A percentile compares a stretch with the other conserved stretches of the same genome.
These are phyloP conservation scores for Plectranthus barbatus DNA, from an alignment of 257 asterid genomes.

Conservation along the genomic window DNA sequence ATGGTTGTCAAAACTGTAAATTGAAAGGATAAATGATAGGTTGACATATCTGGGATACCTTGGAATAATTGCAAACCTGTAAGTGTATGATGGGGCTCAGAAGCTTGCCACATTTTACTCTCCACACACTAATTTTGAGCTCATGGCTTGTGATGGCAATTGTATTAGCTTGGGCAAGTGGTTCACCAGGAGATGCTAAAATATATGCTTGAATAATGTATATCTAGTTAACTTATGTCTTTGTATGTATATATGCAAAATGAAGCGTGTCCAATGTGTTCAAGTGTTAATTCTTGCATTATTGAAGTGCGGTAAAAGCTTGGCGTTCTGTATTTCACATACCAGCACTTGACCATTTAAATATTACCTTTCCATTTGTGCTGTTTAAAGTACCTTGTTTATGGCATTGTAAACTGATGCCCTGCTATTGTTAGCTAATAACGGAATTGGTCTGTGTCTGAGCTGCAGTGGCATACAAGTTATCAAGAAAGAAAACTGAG, in stretches of 20 bases:
- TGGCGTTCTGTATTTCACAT: not conserved
- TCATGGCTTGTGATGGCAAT: not conserved
- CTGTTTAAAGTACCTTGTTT: not conserved
- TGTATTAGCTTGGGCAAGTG: not conserved
- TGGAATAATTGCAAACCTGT: not conserved
- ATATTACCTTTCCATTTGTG: not conserved
- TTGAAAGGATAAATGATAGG: not conserved
- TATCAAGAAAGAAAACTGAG: conserved; percentile 76
- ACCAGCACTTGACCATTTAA: not conserved
- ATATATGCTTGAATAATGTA: not conserved
- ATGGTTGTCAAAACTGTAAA: not conserved
- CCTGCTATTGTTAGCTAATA: not conserved
- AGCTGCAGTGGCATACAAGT: conserved; percentile 56
- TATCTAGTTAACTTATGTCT: not conserved
- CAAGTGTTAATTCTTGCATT: not conserved
- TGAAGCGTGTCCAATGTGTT: not conserved
- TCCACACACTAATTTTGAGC: not conserved
- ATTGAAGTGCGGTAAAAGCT: not conserved
- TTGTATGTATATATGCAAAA: not conserved
- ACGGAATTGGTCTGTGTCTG: conserved; percentile 3
- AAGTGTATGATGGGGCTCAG: not conserved
- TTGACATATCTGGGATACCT: not conserved
- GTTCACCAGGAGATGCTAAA: not conserved
- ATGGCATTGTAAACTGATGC: not conserved
- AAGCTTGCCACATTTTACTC: not conserved